Percentiles rank a stretch among this genome's conserved stretches.
phyloP scores from a whole-genome alignment of 2,329 filamentous ascomycete species.

The Spiromastix sp. region DNA sequence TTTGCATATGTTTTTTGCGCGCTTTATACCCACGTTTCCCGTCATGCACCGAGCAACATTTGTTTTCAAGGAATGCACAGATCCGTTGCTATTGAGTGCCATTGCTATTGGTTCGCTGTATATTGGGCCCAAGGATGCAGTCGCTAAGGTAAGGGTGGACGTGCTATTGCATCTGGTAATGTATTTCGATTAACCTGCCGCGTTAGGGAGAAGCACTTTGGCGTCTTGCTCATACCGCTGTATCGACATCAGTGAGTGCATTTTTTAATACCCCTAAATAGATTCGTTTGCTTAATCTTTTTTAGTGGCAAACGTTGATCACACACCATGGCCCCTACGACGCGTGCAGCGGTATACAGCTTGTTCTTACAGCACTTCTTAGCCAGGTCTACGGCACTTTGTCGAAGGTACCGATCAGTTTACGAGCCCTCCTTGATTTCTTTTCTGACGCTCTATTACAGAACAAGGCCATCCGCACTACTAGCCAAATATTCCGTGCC shows the following conservation, averaged over 20 bases:
- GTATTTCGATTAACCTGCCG: background rate
- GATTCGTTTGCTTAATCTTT: too few relatives aligned
- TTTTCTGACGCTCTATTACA: conserved; percentile 8
- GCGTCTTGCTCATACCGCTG: conserved; percentile 35
- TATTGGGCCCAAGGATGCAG: conserved; percentile 32
- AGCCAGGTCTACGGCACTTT: conserved; percentile 35
- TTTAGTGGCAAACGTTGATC: conserved; percentile 34
- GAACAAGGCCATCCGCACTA: conserved; percentile 33
- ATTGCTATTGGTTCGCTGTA: conserved; percentile 39
- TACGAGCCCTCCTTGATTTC: background rate
- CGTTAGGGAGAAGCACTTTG: conserved; percentile 35
- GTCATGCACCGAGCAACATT: conserved; percentile 37
- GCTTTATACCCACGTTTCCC: conserved; percentile 38
- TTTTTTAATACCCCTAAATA: too few relatives aligned
- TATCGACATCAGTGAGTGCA: conserved; percentile 30
- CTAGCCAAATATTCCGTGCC: conserved; percentile 35
- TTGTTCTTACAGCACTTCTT: conserved; percentile 33
- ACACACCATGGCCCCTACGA: conserved; percentile 34
- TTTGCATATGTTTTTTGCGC: conserved; percentile 38
- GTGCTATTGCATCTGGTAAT: background rate
- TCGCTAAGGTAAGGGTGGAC: conserved; percentile 23
- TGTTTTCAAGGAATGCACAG: conserved; percentile 34
- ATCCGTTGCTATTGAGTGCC: conserved; percentile 34
- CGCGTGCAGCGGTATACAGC: conserved; percentile 33
- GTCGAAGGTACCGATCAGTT: conserved; percentile 21